Conservation (phyloP, 2,329 filamentous ascomycete genomes). For the Aspergillus tamarii region DNA sequence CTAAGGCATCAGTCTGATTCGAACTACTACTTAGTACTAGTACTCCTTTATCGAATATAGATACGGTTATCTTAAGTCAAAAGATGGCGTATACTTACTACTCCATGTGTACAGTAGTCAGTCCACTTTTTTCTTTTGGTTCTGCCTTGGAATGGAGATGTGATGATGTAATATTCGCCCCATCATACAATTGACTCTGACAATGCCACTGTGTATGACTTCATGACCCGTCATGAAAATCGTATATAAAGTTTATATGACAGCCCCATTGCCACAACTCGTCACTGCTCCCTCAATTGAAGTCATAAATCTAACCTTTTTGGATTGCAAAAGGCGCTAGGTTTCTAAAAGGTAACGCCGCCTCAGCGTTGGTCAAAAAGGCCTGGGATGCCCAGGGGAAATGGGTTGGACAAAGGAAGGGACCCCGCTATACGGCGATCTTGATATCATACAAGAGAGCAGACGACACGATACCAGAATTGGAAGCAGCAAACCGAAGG, state of each 20-base stretch:
- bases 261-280: neutral
- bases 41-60: no score
- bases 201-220: neutral
- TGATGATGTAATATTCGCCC: constrained; percentile 4
- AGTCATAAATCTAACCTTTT: neutral
- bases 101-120: neutral
- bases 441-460: neutral
- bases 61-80: neutral
- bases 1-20: neutral
- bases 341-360: neutral
- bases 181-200: neutral
- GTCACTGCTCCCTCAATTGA: neutral
- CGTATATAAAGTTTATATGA: neutral
- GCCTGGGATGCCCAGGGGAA: no score
- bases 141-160: neutral
- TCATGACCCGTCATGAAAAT: neutral
- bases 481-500: neutral
- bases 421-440: neutral
- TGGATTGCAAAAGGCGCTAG: neutral
- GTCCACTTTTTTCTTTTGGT: neutral
- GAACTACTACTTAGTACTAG: neutral
- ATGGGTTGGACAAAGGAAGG: neutral
- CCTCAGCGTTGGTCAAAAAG: neutral
- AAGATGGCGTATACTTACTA: neutral
- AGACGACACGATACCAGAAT: neutral